phyloP scores from a whole-genome alignment of 371 early-diverging fungal species.

The Rhizopus sp. region DNA sequence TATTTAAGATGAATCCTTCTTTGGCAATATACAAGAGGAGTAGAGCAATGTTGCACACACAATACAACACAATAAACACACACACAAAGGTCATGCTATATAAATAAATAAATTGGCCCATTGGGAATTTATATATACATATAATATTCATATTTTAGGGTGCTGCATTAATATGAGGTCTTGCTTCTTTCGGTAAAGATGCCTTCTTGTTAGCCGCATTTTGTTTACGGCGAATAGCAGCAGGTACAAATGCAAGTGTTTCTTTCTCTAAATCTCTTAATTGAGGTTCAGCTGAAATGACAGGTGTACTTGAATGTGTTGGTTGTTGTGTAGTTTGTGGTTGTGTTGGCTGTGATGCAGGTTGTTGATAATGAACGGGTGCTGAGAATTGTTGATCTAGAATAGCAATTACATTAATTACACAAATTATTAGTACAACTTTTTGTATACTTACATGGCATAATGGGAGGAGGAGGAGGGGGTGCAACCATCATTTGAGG shows the following conservation, averaged over 20 bases:
- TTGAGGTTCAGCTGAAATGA: constrained; percentile 68
- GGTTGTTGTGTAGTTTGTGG: background rate
- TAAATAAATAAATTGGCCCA: background rate
- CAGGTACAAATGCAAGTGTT: constrained; percentile 59
- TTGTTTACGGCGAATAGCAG: constrained; percentile 60
- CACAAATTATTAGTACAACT: too few relatives aligned
- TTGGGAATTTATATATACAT: background rate
- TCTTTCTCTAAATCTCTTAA: constrained; percentile 69
- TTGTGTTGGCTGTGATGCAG: too few relatives aligned
- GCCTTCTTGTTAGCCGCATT: too few relatives aligned
- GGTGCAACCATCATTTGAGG: too few relatives aligned
- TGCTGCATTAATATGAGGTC: background rate
- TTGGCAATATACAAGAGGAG: constrained; percentile 9
- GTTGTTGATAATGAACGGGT: too few relatives aligned
- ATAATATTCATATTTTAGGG: background rate
- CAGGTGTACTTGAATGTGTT: constrained; percentile 29
- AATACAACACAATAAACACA: too few relatives aligned
- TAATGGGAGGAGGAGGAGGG: too few relatives aligned
- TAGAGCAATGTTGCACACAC: background rate
- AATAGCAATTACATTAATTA: too few relatives aligned
- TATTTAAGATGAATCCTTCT: constrained; percentile 4
- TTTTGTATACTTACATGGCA: too few relatives aligned
- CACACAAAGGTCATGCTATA: constrained; percentile 6
- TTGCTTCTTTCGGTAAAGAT: constrained; percentile 29
- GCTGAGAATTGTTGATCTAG: too few relatives aligned